phyloP scores from a whole-genome alignment of 148 eudicot genomes.

The Rhododendron henanense region DNA sequence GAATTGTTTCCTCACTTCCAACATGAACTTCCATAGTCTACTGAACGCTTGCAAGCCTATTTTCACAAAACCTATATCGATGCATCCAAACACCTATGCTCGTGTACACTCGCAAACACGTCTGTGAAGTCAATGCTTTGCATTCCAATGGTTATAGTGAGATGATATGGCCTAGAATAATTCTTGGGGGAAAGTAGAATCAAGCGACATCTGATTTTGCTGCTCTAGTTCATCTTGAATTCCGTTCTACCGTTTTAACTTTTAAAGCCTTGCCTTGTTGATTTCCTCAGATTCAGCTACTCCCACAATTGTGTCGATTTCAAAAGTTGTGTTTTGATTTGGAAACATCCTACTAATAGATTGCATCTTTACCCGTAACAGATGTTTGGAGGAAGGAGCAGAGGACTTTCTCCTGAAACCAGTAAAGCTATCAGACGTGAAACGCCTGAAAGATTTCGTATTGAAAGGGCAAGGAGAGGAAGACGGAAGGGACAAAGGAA shows the following conservation, averaged over 20 bases:
- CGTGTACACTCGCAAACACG: not conserved
- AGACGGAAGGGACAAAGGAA: not conserved
- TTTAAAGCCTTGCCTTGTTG: not conserved
- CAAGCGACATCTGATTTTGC: not conserved
- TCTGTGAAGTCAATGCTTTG: not conserved
- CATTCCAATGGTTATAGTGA: not conserved
- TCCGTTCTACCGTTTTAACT: not conserved
- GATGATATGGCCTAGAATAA: not conserved
- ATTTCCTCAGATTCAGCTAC: not conserved
- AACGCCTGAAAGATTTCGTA: conserved; percentile 41
- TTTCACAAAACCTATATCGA: not conserved
- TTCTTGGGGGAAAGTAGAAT: not conserved
- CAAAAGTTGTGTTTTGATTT: not conserved
- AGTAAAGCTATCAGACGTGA: conserved; percentile 56
- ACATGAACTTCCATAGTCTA: not conserved
- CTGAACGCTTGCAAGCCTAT: too few relatives aligned
- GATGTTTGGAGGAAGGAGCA: conserved; percentile 69
- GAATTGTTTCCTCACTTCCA: not conserved
- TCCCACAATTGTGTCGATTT: not conserved
- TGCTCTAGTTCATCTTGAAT: not conserved
- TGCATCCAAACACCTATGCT: not conserved
- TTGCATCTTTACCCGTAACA: not conserved
- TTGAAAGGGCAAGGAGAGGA: conserved; percentile 19
- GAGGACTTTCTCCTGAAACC: conserved; percentile 62
- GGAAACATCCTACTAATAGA: not conserved